Evolutionary conservation across 1,139 yeast species (phyloP).

Genomic region (Suhomyces kunorum): DNA sequence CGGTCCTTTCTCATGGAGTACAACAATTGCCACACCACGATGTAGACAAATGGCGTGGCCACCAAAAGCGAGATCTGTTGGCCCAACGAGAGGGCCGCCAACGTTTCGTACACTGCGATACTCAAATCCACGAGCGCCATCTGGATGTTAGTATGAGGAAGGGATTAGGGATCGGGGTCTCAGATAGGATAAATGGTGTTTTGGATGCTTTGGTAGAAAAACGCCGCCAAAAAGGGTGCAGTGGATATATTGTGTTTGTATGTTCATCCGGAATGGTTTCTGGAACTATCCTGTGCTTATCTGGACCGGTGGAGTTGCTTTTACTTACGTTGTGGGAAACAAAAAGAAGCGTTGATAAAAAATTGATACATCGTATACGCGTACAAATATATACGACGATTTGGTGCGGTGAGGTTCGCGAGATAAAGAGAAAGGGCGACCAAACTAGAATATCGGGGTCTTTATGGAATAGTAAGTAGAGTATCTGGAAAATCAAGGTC

Average conservation of each 20-base stretch:
- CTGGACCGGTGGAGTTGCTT: not conserved
- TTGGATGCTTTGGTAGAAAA: too few species aligned
- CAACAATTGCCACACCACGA: slow-evolving; percentile 67
- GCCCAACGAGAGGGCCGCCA: slow-evolving; percentile 28
- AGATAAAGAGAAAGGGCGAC: not conserved
- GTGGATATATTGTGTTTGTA: too few species aligned
- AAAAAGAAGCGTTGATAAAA: slow-evolving; percentile 4
- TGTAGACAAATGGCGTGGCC: slow-evolving; percentile 56
- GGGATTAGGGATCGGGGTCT: too few species aligned
- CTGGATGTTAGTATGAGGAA: slow-evolving; percentile 1
- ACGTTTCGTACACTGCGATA: slow-evolving; percentile 23
- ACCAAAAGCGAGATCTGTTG: slow-evolving; percentile 42
- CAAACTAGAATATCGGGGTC: too few species aligned
- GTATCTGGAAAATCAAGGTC: too few species aligned
- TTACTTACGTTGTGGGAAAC: not conserved
- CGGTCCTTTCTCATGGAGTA: slow-evolving; percentile 75
- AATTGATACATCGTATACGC: slow-evolving; percentile 3
- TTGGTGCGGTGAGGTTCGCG: not conserved
- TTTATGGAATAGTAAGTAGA: too few species aligned
- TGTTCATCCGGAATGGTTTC: too few species aligned
- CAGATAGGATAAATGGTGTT: not conserved
- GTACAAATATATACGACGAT: slow-evolving; percentile 2
- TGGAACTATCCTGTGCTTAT: not conserved
- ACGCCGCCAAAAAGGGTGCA: too few species aligned
- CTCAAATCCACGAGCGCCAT: slow-evolving; percentile 36